Evolutionary conservation across 2,329 filamentous ascomycete genomes (phyloP), one percentile per base, ranked within the genome.

Genomic region (Colletotrichum filicis): DNA sequence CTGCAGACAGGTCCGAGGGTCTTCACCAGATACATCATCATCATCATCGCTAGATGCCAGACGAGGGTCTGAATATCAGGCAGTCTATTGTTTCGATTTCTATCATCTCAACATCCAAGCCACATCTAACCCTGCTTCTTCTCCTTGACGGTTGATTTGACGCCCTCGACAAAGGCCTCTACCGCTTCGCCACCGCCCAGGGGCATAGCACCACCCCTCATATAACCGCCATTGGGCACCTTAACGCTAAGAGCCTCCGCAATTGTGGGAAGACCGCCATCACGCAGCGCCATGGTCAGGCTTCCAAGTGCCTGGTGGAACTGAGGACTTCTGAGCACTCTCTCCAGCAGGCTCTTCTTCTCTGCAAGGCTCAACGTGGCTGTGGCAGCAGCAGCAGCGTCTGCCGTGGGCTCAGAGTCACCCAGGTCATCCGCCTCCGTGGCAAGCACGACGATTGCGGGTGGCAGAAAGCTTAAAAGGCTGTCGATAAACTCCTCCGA

Each of bases 181-280:
- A 99, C 92, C 14, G 96, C 96, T 77, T 97, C 93, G 6, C 93
- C 94, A 65, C 95, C 95, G 56, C 95, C 96, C 58, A 98, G 83
- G 2, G 96, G 95, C 85, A 98, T 92, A 63, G 90, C 93, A 6
- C 94, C 92, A 68, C 93, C 92, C 74, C 88, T 89, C 79, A 97
- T 88, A 75, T 94, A 93, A 4, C 96, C 96, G n/a, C 93, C 93
- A 80, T 98, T 95, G 79, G 93, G 89, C 24, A 99, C 91, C 76
- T 91, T 91, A 71, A 98, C 90, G 7, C 92, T 90, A 52, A 99
- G 85, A 4, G 95, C 96, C 78, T 97, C 95, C 7, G 95, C 93
- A 75, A 99, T 93, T 77, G 92, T 97, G 5, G 96, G 95, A 70
- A 99, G 84, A 0, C 96, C 97, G 14, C 97, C 97, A 77, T 98